These are phyloP conservation scores for Raddia guianensis DNA, from an alignment of 176 grass and related monocot species.

Conservation along the genomic window DNA sequence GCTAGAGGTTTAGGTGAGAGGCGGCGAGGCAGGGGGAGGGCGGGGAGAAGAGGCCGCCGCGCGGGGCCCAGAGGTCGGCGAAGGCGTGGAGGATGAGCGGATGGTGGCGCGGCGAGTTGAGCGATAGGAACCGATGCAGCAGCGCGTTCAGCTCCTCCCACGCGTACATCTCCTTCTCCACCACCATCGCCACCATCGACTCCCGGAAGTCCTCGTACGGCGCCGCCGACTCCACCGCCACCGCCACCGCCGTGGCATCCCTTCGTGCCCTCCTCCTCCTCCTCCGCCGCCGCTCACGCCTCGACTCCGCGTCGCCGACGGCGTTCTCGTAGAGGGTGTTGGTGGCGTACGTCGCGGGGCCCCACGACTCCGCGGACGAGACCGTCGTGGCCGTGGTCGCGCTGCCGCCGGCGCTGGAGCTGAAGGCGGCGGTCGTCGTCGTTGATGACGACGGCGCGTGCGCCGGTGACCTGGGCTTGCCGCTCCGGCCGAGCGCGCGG, in stretches of 20 bases:
- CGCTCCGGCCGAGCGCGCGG: not conserved
- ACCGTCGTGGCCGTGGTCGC: not conserved
- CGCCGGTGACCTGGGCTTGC: slow-evolving; percentile 30
- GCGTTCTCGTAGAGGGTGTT: slow-evolving; percentile 28
- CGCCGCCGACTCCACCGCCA: slow-evolving; percentile 45
- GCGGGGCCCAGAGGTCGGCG: slow-evolving; percentile 72
- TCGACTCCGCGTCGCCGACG: not conserved
- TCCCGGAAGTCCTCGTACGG: slow-evolving; percentile 85
- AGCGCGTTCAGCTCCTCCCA: slow-evolving; percentile 93
- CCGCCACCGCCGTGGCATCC: slow-evolving; percentile 40
- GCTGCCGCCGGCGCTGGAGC: not conserved
- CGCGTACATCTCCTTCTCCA: slow-evolving; percentile 94
- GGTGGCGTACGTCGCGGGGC: not conserved
- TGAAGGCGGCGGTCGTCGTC: not conserved
- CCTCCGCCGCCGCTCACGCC: not conserved
- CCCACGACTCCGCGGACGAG: slow-evolving; percentile 26
- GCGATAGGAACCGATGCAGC: slow-evolving; percentile 75
- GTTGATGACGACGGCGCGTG: slow-evolving; percentile 35
- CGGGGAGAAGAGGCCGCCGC: slow-evolving; percentile 51
- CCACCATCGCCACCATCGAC: slow-evolving; percentile 90
- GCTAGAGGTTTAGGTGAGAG: not conserved
- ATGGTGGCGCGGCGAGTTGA: slow-evolving; percentile 81
- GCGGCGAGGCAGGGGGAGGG: slow-evolving; percentile 54
- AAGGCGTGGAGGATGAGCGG: slow-evolving; percentile 86
- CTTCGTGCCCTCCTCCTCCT: not conserved